Base-by-base conservation (phyloP, 169 alveolate species). In the Plasmodium falciparum region DNA sequence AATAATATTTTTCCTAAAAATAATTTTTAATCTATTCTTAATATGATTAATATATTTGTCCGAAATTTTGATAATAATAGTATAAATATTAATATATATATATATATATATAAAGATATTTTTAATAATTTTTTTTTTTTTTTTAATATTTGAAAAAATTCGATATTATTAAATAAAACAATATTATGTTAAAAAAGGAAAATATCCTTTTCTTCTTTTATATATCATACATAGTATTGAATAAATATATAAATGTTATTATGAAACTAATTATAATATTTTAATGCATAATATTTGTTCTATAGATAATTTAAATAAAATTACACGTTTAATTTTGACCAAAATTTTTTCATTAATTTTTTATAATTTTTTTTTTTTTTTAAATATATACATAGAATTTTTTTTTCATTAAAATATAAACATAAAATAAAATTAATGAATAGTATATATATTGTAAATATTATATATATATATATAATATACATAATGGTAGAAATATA, bases 361-460 rank as follows among this genome's bases (percentile, higher is more conserved):
- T n/a, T 24, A 33, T 26, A 39, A 39, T 61, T 11, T 61, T 17
- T 17, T 26, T 17, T 61, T 11, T 61, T 66, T 29, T 39, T n/a
- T n/a, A 66, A 66, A 66, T 4, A 66, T 66, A 66, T 66, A 22
- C 56, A 66, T 66, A 66, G 66, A 71, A 52, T 26, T 71, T 52
- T 71, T 50, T 43, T 70, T 39, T 70, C 13, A 17, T 62, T 5
- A 22, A 17, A 62, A 17, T 17, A 39, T 26, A 66, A 66, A 66
- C 5, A 39, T 33, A 66, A 29, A 66, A 26, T 11, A 24, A 65
- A 2, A 29, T 29, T 29, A 66, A 66, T 33, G 47, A 20, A 29
- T 17, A 26, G 74, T 39, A 66, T 66, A 12, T 17, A 61, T 66
- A 24, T 39, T 26, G 9, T 39, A 39, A 39, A 39, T 39, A 39